These are phyloP conservation scores for Apocynum venetum DNA, from an alignment of 257 asterid genomes.

Conservation along the genomic window DNA sequence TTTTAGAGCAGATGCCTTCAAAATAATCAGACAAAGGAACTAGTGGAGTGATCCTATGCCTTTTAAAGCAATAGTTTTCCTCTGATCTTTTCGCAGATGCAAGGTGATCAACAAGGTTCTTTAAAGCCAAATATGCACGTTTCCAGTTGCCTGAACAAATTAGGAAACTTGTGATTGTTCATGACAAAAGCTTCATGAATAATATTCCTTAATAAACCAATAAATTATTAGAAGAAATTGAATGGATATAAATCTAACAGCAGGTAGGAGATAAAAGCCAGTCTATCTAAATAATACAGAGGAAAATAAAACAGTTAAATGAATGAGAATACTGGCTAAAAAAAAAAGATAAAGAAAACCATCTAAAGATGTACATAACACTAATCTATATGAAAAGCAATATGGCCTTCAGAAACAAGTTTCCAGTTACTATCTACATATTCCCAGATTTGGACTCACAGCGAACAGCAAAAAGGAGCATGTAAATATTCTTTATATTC, in stretches of 20 bases:
- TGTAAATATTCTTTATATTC: neutral
- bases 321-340: neutral
- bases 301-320: neutral
- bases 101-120: conserved; percentile 59
- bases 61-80: conserved; percentile 30
- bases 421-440: too few relatives aligned
- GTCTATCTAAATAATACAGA: neutral
- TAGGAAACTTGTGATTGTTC: conserved; percentile 7
- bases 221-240: neutral
- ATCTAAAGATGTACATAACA: neutral
- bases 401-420: neutral
- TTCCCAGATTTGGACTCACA: neutral
- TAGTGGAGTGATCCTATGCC: conserved; percentile 39
- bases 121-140: conserved; percentile 76
- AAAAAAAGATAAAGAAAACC: neutral
- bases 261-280: neutral
- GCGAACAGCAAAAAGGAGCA: neutral
- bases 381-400: neutral
- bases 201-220: neutral
- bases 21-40: conserved; percentile 72
- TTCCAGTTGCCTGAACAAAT: conserved; percentile 73
- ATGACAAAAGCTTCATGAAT: neutral
- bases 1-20: conserved; percentile 54
- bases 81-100: conserved; percentile 32
- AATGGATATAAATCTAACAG: neutral